Percentiles rank a stretch among this genome's conserved stretches.
These are phyloP conservation scores for Polyporus arcularius DNA, from an alignment of 768 basidiomycete species.

Conservation along the genomic window DNA sequence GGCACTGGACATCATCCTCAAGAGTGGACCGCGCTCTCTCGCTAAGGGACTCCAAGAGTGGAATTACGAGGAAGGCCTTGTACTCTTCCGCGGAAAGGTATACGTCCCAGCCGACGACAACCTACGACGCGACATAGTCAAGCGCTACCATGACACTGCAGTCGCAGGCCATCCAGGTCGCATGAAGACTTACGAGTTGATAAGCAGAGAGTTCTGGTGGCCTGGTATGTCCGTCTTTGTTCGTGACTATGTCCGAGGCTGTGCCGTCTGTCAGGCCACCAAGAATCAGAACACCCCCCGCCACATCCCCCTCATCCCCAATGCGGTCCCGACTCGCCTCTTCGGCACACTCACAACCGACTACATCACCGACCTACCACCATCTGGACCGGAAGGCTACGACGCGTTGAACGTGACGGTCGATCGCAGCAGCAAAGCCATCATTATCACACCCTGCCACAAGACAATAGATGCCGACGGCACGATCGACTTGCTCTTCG, in stretches of 20 bases:
- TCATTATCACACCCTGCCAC: slow-evolving; percentile 27
- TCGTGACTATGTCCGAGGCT: slow-evolving; percentile 26
- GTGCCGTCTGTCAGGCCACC: slow-evolving; percentile 29
- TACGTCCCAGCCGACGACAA: not conserved
- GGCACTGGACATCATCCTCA: too few species aligned
- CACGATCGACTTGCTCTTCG: slow-evolving; percentile 13
- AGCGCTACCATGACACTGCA: slow-evolving; percentile 25
- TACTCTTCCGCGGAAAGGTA: slow-evolving; percentile 10
- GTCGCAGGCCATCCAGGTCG: slow-evolving; percentile 30
- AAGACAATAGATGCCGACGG: slow-evolving; percentile 18
- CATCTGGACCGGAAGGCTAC: slow-evolving; percentile 13
- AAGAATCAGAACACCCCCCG: slow-evolving; percentile 19
- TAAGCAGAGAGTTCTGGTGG: slow-evolving; percentile 31
- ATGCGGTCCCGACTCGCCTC: not conserved
- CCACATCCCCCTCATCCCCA: slow-evolving; percentile 9
- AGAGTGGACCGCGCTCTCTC: too few species aligned
- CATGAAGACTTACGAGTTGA: slow-evolving; percentile 23
- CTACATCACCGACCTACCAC: slow-evolving; percentile 24
- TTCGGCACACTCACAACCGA: slow-evolving; percentile 11
- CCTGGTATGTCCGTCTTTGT: slow-evolving; percentile 24
- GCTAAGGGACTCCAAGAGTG: too few species aligned
- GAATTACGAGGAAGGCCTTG: slow-evolving; percentile 28
- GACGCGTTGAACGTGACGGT: slow-evolving; percentile 21
- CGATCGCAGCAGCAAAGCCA: not conserved
- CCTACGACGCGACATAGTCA: not conserved